A percentile compares a stretch with the other conserved stretches of the same genome.
Evolutionary conservation across 2,329 filamentous ascomycete species (phyloP).

Genomic region (Endoconidiophora polonica): DNA sequence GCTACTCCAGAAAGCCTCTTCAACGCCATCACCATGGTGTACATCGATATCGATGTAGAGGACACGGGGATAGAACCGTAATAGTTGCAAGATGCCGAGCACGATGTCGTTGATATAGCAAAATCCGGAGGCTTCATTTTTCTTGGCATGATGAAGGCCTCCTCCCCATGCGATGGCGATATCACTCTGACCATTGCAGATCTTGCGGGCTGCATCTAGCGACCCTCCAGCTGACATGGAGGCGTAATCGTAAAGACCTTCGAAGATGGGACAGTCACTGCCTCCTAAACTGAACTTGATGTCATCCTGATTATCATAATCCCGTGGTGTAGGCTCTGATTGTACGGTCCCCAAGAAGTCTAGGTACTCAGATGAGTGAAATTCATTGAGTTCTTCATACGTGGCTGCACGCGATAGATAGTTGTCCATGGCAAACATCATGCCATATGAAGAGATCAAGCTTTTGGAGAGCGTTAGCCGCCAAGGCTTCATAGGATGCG

Average conservation of each 20-base stretch:
- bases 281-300: conserved; percentile 72
- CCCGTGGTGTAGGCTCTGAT: conserved; percentile 44
- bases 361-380: conserved; percentile 79
- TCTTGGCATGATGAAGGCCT: conserved; percentile 90
- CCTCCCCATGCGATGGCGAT: conserved; percentile 98
- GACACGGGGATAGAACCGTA: conserved; percentile 67
- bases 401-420: conserved; percentile 73
- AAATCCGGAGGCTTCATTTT: conserved; percentile 83
- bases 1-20: conserved; percentile 79
- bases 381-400: conserved; percentile 71
- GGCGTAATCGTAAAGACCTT: conserved; percentile 89
- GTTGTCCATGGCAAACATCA: conserved; percentile 93
- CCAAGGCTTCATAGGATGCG: conserved; percentile 99
- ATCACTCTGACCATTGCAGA: conserved; percentile 72
- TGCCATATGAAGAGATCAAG: conserved; percentile 83
- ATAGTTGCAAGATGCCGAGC: conserved; percentile 73
- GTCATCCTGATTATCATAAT: conserved; percentile 47
- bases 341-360: conserved; percentile 66
- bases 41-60: conserved; percentile 92
- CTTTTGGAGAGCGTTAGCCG: conserved; percentile 88
- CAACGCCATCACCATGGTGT: conserved; percentile 79
- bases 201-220: conserved; percentile 76
- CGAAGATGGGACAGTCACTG: conserved; percentile 91
- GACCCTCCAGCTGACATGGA: conserved; percentile 84
- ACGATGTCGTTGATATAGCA: conserved; percentile 99